Percentiles rank a stretch among this genome's conserved stretches.
Evolutionary conservation across 805 yeast species (phyloP).

Genomic region (Scheffersomyces lignosus): DNA sequence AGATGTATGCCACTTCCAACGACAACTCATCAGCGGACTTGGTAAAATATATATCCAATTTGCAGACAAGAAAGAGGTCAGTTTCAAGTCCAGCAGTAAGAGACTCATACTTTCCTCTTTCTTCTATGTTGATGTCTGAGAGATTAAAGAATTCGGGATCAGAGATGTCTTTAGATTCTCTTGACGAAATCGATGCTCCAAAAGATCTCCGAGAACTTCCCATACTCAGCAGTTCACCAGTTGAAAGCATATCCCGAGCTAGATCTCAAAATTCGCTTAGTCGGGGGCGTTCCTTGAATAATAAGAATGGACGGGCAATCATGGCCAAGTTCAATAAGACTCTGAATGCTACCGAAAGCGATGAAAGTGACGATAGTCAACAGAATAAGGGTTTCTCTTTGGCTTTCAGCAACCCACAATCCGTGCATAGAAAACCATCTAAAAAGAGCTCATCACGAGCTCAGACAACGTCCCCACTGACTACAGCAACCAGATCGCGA

Average conservation of each 20-base stretch:
- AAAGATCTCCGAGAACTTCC: not conserved
- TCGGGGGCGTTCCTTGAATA: conserved; percentile 25
- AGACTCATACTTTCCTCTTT: conserved; percentile 29
- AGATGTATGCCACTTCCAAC: conserved; percentile 16
- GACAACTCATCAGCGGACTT: conserved; percentile 26
- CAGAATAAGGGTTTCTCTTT: conserved; percentile 16
- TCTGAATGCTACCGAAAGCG: conserved; percentile 15
- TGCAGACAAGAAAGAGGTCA: conserved; percentile 19
- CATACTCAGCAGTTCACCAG: not conserved
- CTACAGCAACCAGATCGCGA: conserved; percentile 13
- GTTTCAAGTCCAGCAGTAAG: conserved; percentile 17
- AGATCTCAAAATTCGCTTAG: too few relatives aligned
- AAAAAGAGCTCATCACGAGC: conserved; percentile 2
- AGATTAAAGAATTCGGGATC: too few relatives aligned
- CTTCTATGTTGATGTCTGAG: not conserved
- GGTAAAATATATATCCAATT: conserved; percentile 13
- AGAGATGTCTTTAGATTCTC: not conserved
- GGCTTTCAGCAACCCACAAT: conserved; percentile 10
- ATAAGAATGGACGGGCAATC: conserved; percentile 14
- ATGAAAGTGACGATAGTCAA: conserved; percentile 10
- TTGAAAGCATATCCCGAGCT: not conserved
- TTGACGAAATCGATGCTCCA: not conserved
- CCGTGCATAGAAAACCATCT: conserved; percentile 1
- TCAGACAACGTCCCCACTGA: conserved; percentile 4
- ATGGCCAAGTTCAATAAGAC: conserved; percentile 17